Conservation (phyloP, 1,284 basidiomycete species). For the Schizophyllum commune region DNA sequence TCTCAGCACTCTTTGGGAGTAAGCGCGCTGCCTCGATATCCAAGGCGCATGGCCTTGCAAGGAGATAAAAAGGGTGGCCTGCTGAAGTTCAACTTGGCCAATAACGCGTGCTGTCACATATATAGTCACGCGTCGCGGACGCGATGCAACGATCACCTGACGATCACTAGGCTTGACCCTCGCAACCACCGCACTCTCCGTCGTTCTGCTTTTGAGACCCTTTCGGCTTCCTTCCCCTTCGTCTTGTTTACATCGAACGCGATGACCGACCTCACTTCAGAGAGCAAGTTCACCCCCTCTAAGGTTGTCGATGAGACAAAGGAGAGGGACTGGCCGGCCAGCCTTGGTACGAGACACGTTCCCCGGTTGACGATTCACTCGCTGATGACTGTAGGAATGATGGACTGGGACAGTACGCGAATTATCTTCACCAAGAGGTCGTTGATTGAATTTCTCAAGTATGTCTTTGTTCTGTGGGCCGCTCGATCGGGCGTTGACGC, state of each 20-base stretch:
- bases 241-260: neutral
- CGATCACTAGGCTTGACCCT: neutral
- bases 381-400: slow-evolving; percentile 40
- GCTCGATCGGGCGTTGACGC: slow-evolving; percentile 11
- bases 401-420: slow-evolving; percentile 66
- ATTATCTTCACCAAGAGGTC: slow-evolving; percentile 70
- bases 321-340: slow-evolving; percentile 61
- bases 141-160: neutral
- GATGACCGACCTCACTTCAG: neutral
- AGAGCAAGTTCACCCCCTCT: slow-evolving; percentile 49
- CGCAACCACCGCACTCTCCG: neutral
- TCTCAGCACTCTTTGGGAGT: no score
- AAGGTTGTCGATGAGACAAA: slow-evolving; percentile 48
- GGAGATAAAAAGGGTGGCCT: no score
- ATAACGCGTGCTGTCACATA: neutral
- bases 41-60: no score
- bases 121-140: neutral
- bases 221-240: neutral
- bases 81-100: no score
- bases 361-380: slow-evolving; percentile 1
- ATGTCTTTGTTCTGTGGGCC: slow-evolving; percentile 16
- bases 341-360: slow-evolving; percentile 36
- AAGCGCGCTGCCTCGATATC: no score
- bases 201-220: neutral
- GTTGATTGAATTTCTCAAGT: slow-evolving; percentile 69